Conservation (phyloP, 176 grass and related monocot species). For the Aechmea fasciata region DNA sequence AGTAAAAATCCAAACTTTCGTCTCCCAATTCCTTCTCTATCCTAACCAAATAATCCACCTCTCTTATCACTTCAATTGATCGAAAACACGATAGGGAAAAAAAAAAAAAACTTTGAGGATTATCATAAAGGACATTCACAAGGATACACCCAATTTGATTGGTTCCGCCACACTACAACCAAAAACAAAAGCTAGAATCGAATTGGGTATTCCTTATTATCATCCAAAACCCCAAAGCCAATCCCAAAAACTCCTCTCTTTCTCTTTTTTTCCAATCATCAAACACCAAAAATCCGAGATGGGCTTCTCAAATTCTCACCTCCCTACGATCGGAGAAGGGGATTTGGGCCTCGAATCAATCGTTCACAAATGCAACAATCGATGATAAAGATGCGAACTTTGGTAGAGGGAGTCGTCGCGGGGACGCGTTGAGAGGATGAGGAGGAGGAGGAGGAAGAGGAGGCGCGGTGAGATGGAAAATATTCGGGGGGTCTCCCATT, state of each 20-base stretch:
- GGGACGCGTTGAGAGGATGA: too few species aligned
- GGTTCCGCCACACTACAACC: not conserved
- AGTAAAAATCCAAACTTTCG: not conserved
- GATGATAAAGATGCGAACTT: not conserved
- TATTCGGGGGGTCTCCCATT: too few species aligned
- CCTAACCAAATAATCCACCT: not conserved
- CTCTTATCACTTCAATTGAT: too few species aligned
- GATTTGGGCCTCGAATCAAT: not conserved
- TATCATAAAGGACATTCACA: too few species aligned
- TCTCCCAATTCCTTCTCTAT: not conserved
- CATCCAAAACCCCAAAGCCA: not conserved
- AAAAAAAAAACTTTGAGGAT: not conserved
- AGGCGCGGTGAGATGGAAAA: too few species aligned
- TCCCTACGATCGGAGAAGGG: not conserved
- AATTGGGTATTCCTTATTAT: not conserved
- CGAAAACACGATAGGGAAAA: too few species aligned
- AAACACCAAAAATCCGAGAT: not conserved
- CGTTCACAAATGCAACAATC: not conserved
- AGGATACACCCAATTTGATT: not conserved
- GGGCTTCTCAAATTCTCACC: not conserved
- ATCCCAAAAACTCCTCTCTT: not conserved
- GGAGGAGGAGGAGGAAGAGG: too few species aligned
- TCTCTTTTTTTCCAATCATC: too few species aligned
- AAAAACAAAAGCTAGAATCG: not conserved
- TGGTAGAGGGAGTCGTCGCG: not conserved